Evolutionary conservation across 2,329 filamentous ascomycete species (phyloP), one percentile per base, ranked within the genome.

Genomic region (Colletotrichum abscissum): DNA sequence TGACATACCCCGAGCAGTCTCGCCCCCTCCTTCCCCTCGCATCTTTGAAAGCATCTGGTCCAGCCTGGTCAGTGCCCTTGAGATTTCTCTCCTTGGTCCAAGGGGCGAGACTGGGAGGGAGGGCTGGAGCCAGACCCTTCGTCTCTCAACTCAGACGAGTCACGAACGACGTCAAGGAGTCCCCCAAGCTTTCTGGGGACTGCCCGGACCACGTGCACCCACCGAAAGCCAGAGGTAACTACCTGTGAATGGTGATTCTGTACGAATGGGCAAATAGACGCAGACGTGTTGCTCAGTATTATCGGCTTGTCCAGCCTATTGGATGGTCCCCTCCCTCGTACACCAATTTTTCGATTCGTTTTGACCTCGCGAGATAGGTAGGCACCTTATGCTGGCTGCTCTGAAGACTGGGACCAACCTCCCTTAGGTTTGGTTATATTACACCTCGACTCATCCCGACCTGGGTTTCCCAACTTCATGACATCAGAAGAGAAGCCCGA

Each of bases 131-230:
- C 19, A 49, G 42, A 26, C 28, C 63, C 56, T 49, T 14, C 64
- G 22, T 52, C 55, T 59, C 19, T 35, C 12, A 63, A 64, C 65
- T 63, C 69, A 64, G 59, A 69, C 69, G 69, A 72, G 69, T 72
- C 69, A 69, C 66, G 65, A 56, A 59, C 65, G 65, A 64, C 59
- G 35, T 64, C 66, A 35, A 69, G 49, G 28, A 63, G 52, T 19
- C 28, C 26, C 35, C 38, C 63, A 57, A 57, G 30, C 57, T 67
- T 69, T 33, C 56, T 57, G 52, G 58, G 35, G 49, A 55, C n/a
- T 60, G 56, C 62, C 55, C 46, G n/a, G 57, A 33, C 57, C 57
- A 59, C 49, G 63, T 67, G 63, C 57, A 42, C 16, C 56, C 49
- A 28, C 42, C 42, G 11, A 19, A 49, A 49, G 42, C 19, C 8